These are phyloP conservation scores for Acanthamoeba quina DNA, from an alignment of 208 protist species.

Conservation along the genomic window DNA sequence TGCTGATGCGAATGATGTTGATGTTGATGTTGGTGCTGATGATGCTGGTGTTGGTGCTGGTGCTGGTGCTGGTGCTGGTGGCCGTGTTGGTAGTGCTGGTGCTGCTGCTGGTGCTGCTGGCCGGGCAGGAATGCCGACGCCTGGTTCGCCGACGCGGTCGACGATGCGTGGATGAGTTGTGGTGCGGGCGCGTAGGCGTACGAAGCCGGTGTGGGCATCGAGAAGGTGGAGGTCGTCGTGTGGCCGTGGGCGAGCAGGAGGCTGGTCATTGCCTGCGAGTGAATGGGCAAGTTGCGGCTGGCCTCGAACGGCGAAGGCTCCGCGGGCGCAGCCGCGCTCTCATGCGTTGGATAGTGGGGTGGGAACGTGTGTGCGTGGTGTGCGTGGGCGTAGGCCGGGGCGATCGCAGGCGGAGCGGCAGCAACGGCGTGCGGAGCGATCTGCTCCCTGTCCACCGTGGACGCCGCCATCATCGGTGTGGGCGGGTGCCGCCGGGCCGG, in stretches of 20 bases:
- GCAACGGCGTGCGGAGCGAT: not conserved
- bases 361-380: not conserved
- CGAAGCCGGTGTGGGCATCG: not conserved
- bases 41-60: not conserved
- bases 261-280: not conserved
- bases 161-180: not conserved
- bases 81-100: not conserved
- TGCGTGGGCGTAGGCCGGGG: not conserved
- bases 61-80: not conserved
- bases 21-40: no score
- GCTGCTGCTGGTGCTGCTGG: not conserved
- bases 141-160: not conserved
- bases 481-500: not conserved
- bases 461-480: no score
- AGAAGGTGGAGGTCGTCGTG: not conserved
- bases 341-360: not conserved
- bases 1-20: no score
- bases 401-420: not conserved
- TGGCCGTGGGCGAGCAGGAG: not conserved
- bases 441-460: not conserved
- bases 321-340: not conserved
- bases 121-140: not conserved
- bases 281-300: not conserved
- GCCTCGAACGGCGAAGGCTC: constrained; percentile 40
- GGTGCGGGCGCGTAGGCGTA: not conserved